These are phyloP conservation scores for Aristolochia fimbriata DNA, from an alignment of 164 flowering plant genomes.

Conservation along the genomic window DNA sequence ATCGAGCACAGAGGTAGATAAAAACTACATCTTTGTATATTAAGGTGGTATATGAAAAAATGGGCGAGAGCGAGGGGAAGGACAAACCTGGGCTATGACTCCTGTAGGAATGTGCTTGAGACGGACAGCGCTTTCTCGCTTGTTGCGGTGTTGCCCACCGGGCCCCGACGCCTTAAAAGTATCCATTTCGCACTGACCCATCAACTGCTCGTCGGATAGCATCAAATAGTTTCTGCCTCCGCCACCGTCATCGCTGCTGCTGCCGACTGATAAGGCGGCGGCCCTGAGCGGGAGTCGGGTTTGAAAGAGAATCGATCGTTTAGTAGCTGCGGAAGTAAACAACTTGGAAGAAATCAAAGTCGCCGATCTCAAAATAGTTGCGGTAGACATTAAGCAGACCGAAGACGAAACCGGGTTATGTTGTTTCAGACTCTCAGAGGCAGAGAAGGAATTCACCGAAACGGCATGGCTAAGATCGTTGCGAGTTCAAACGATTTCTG, in stretches of 20 bases:
- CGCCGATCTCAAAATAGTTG: not conserved
- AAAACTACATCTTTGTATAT: too few relatives aligned
- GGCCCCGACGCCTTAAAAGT: constrained; percentile 91
- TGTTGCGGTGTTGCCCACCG: constrained; percentile 97
- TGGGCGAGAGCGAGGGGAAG: not conserved
- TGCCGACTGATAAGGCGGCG: not conserved
- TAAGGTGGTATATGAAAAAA: too few relatives aligned
- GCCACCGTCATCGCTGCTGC: not conserved
- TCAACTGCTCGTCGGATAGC: constrained; percentile 56
- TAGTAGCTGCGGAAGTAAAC: not conserved
- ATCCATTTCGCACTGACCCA: constrained; percentile 68
- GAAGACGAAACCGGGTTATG: too few relatives aligned
- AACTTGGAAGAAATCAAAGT: not conserved
- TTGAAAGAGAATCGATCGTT: not conserved
- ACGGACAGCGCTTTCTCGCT: constrained; percentile 84
- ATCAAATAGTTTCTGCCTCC: constrained; percentile 21
- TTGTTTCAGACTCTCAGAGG: too few relatives aligned
- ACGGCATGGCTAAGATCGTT: too few relatives aligned
- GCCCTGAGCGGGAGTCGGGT: constrained; percentile 5
- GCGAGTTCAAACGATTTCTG: too few relatives aligned
- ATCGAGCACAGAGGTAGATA: too few relatives aligned
- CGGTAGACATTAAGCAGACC: not conserved
- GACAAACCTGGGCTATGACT: constrained; percentile 59
- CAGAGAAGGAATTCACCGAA: too few relatives aligned
- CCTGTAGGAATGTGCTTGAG: constrained; percentile 87